Base-by-base conservation (phyloP, 768 basidiomycete species). In the Imleria badia region DNA sequence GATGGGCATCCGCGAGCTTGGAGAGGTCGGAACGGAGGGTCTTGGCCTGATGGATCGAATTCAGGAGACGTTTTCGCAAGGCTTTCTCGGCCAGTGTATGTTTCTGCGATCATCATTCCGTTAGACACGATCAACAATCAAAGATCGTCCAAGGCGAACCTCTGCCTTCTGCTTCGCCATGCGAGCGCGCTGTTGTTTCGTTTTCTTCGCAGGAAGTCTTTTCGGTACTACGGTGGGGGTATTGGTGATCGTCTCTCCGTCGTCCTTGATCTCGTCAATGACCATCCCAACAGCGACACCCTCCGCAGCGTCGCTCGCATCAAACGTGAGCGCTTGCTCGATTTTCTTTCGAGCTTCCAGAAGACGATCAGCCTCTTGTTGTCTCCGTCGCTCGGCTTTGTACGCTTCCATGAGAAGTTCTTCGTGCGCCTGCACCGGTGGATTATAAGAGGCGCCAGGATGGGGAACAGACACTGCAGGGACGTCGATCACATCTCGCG, bases 401-500 rank as follows among this genome's bases (percentile, higher is more conserved):
- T 84, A 79, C 0, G 93, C 94, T 47, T 80, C 72, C 13, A 79
- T 72, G 20, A 98, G 66, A 6, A 96, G 81, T 45, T 83, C 82
- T 46, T 82, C 80, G 61, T 96, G 90, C 0, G 86, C 83, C 5
- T 81, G 77, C 1, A 80, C 82, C 0, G 85, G 83, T 0, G 94
- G 94, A 66, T 97, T 97, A 67, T 98, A 98, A 17, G 92, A 94
- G 4, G 87, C 81, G 19, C 94, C 94, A 31, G 83, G 83, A 60
- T 91, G 90, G 0, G 94, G 94, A 4, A 84, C 73, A 1, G 75
- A 62, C 1, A 93, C 81, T 1, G 91, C 87, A 1, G 87, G 82
- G 0, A 88, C 59, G 10, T 80, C 76, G 55, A 91, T 91, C 20
- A 69, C 52, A 20, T 81, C 63, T 38, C 81, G 78, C 0, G 79